Evolutionary conservation across 1,139 yeast species (phyloP).

Genomic region (Protomyces inouyei): DNA sequence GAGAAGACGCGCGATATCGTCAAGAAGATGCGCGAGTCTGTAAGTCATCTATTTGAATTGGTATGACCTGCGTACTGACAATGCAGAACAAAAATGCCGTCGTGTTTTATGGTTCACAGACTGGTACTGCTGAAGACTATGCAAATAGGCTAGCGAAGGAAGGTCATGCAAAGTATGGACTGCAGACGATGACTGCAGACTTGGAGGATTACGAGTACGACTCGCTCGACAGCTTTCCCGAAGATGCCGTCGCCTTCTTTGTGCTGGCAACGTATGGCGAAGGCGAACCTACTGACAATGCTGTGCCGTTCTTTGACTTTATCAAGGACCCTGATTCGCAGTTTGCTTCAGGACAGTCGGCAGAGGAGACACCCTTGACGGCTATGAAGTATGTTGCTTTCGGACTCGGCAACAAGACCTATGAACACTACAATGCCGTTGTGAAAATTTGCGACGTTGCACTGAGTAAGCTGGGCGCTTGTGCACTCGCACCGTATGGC

Average conservation of each 20-base stretch:
- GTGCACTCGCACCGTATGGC: conserved; percentile 66
- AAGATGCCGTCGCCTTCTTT: conserved; percentile 59
- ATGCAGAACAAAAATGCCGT: conserved; percentile 58
- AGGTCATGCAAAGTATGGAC: conserved; percentile 71
- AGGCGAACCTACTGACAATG: conserved; percentile 96
- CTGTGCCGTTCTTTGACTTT: conserved; percentile 59
- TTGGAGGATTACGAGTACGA: conserved; percentile 84
- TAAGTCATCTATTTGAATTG: background rate
- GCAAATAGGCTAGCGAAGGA: conserved; percentile 88
- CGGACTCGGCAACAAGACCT: conserved; percentile 90
- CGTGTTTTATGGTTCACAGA: conserved; percentile 91
- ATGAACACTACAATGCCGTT: conserved; percentile 82
- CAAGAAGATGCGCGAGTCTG: conserved; percentile 54
- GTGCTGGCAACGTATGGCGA: conserved; percentile 94
- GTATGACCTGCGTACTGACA: background rate
- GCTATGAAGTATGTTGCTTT: conserved; percentile 67
- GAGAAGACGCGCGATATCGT: conserved; percentile 56
- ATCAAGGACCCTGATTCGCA: conserved; percentile 39
- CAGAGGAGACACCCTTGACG: conserved; percentile 52
- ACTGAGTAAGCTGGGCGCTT: conserved; percentile 61
- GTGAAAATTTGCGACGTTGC: conserved; percentile 58
- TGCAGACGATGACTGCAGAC: conserved; percentile 81
- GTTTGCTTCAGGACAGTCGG: conserved; percentile 40
- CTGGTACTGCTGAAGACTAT: conserved; percentile 99
- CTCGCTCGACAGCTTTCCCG: conserved; percentile 55